Evolutionary conservation across 2,329 filamentous ascomycete genomes (phyloP), one percentile per base, ranked within the genome.

Genomic region (Arthrobotrys megalospora): DNA sequence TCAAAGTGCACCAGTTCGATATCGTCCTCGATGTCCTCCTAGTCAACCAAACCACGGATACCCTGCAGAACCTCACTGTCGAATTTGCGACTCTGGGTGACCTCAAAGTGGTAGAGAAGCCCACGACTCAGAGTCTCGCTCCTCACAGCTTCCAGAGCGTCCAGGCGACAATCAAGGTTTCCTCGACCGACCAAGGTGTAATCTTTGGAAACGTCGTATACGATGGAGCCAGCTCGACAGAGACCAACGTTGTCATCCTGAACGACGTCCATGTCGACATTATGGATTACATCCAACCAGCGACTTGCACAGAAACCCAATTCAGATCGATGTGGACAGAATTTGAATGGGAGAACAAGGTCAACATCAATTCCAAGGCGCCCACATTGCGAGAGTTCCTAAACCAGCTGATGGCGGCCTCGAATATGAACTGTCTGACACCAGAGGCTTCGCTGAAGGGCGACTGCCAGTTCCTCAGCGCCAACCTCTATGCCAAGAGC

Each of bases 281-380:
- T 81, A 99, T 99, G 96, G 96, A 99, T 86, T 99, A 99, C 86
- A 99, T 99, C 83, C 95, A 98, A 84, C 96, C 96, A 0, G 95
- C 95, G 6, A 79, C 81, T 48, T 99, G 96, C 88, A 96, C 93
- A 3, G 96, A 99, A 87, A 97, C 95, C 10, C 94, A 98, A 83
- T 99, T 99, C 91, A 90, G 96, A 77, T 97, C 93, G n/a, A 99
- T 99, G 96, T 99, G 96, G 96, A 99, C 96, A 43, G 96, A 99
- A 84, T 99, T 99, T 81, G 96, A 99, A 84, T 99, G 96, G 96
- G 96, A 99, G 88, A 99, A 99, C 87, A 99, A 99, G 89, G 95
- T 99, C 85, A 99, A 99, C 86, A 98, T 99, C 86, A 97, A 97
- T 86, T 96, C 93, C 80, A 98, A 97, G 88, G 93, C 93, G 81